Evolutionary conservation across 140 eudicot species (phyloP).

Genomic region (Senecio squalidus): DNA sequence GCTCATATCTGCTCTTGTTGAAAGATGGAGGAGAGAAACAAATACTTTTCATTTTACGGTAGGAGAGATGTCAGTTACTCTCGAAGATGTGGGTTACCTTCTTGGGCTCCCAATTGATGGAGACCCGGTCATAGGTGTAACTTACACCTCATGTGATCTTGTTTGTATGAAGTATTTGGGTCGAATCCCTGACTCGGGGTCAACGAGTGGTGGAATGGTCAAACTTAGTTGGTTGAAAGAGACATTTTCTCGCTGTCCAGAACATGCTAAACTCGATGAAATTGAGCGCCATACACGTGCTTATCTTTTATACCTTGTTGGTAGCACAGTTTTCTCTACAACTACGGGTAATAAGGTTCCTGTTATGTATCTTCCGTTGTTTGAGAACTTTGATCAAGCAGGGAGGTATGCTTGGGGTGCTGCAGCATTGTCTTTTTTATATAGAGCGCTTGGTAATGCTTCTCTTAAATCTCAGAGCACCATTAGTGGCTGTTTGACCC

Average conservation of each 20-base stretch:
- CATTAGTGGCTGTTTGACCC: constrained; percentile 87
- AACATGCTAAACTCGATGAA: constrained; percentile 47
- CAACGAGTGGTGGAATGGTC: constrained; percentile 98
- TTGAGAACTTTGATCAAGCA: constrained; percentile 75
- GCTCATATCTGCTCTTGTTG: constrained; percentile 84
- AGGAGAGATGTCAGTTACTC: constrained; percentile 96
- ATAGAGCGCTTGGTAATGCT: constrained; percentile 96
- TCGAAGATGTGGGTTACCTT: constrained; percentile 85
- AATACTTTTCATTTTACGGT: constrained; percentile 88
- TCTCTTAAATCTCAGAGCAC: constrained; percentile 91
- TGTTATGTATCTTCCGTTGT: constrained; percentile 91
- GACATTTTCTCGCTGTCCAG: constrained; percentile 65
- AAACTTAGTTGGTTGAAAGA: constrained; percentile 97
- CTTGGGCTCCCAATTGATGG: constrained; percentile 89
- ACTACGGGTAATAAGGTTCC: constrained; percentile 99
- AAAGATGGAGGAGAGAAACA: constrained; percentile 95
- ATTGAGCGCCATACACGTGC: constrained; percentile 77
- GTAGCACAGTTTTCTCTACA: constrained; percentile 89
- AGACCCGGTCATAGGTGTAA: constrained; percentile 93
- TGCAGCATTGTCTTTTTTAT: constrained; percentile 79
- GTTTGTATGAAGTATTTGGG: constrained; percentile 69
- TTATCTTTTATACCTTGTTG: constrained; percentile 87
- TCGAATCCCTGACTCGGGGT: constrained; percentile 69
- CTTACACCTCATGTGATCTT: constrained; percentile 82
- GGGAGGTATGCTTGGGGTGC: constrained; percentile 99